Base-by-base conservation (phyloP, 164 flowering plant species). In the Magnolia sinica region DNA sequence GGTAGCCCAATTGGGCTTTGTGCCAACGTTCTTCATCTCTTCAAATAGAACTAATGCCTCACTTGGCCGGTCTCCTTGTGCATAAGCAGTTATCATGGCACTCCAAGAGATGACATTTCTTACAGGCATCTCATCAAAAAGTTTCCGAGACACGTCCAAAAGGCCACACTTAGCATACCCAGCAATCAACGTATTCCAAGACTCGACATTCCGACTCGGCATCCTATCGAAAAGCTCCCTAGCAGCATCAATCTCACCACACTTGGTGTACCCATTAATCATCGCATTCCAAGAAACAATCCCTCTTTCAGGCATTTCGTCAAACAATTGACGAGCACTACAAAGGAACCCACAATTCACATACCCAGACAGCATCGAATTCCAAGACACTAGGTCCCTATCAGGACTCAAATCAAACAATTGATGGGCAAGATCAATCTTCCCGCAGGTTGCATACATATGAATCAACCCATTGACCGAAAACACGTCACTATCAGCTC, bases 71-170 rank as follows among this genome's bases (percentile, higher is more conserved):
- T 49, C 24, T 6, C 75, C 75, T 63, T 72, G 79, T 49, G 70
- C 79, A 50, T 50, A 77, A 64, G 74, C 74, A 18, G 74, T 64
- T 52, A 77, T 72, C 59, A 77, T 70, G 13, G 75, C 74, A 72
- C 70, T 77, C 79, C 79, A 77, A 22, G 79, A 77, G 74, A 77
- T 14, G 18, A 49, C 69, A 71, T 71, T 71, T 71, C 79, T 31
- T 14, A 19, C 3, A 27, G 75, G 79, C 79, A 77, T 77, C 63
- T 71, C 74, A 72, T 77, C 74, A 29, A 77, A 77, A 61, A 71
- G 64, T 18, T 13, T 50, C 9, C 64, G 70, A 29, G 75, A 69
- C 24, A 59, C 37, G 3, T 63, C 70, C 37, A 71, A 45, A 64
- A 59, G 49, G 3, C 79, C 75, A 64, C 74, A 70, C 61, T 50